A percentile compares a stretch with the other conserved stretches of the same genome.
Conservation (phyloP, 805 yeast species). For the Saturnispora silvae region DNA sequence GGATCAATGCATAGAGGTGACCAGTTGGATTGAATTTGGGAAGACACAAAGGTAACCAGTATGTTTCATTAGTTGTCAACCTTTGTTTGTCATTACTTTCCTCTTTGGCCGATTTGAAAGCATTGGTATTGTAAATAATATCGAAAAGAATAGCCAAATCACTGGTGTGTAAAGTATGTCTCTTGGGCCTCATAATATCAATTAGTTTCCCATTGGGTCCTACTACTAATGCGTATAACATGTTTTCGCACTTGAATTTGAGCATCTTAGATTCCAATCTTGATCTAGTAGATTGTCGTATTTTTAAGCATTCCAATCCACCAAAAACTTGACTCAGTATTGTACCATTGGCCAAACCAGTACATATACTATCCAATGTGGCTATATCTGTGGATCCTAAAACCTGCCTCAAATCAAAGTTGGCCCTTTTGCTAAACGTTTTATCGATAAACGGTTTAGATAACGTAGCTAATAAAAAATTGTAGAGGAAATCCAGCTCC, state of each 20-base stretch:
- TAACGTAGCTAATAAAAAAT: conserved; percentile 70
- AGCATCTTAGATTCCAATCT: conserved; percentile 47
- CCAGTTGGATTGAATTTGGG: conserved; percentile 87
- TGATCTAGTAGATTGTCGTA: conserved; percentile 47
- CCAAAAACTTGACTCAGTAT: conserved; percentile 55
- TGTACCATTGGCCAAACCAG: conserved; percentile 36
- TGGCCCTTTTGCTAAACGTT: conserved; percentile 60
- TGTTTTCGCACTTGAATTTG: conserved; percentile 36
- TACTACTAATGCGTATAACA: conserved; percentile 68
- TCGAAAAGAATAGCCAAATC: conserved; percentile 70
- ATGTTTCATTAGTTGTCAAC: conserved; percentile 44
- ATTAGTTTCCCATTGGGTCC: conserved; percentile 55
- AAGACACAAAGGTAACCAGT: conserved; percentile 90
- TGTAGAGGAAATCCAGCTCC: conserved; percentile 65
- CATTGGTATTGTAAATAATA: conserved; percentile 51
- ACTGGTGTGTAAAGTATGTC: conserved; percentile 69
- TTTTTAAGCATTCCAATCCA: conserved; percentile 51
- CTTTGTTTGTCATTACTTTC: conserved; percentile 3
- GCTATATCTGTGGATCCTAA: conserved; percentile 66
- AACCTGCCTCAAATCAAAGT: conserved; percentile 70
- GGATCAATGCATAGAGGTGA: conserved; percentile 72
- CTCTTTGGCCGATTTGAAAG: conserved; percentile 29
- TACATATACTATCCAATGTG: conserved; percentile 56
- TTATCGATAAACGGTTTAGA: conserved; percentile 69
- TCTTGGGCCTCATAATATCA: conserved; percentile 62